A percentile compares a stretch with the other conserved stretches of the same genome.
Conservation (phyloP, 331 rosid genomes). For the Acacia concinna region DNA sequence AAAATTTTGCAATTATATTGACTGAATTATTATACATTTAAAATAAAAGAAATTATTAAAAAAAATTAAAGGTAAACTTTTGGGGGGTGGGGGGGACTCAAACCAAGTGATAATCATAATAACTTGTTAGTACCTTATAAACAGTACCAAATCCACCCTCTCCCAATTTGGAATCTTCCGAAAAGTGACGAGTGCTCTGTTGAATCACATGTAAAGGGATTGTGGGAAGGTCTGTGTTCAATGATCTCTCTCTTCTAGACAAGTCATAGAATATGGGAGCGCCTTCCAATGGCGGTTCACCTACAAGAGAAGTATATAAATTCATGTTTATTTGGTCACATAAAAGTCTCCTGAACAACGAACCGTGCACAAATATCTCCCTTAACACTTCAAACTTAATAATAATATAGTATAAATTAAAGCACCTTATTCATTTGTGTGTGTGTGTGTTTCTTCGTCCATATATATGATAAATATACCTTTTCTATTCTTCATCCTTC, state of each 20-base stretch:
- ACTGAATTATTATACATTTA: not conserved
- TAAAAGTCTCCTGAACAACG: not conserved
- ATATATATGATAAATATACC: slow-evolving; percentile 9
- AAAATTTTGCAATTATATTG: not conserved
- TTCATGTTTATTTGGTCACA: not conserved
- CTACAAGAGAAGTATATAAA: slow-evolving; percentile 8
- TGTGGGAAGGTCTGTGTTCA: slow-evolving; percentile 27
- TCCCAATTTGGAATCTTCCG: slow-evolving; percentile 36
- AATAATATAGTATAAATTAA: too few relatives aligned
- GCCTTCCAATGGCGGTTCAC: not conserved
- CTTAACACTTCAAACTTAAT: not conserved
- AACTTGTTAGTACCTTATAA: slow-evolving; percentile 32
- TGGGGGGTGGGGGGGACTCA: too few relatives aligned
- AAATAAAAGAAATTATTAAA: not conserved
- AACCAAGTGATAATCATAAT: not conserved
- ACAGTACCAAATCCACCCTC: slow-evolving; percentile 50
- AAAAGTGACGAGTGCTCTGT: slow-evolving; percentile 31
- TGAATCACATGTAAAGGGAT: slow-evolving; percentile 30
- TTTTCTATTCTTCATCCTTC: not conserved
- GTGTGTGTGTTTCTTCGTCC: too few relatives aligned
- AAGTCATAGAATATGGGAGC: not conserved
- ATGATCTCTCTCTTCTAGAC: slow-evolving; percentile 12
- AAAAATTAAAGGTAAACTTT: not conserved
- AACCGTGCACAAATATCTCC: too few relatives aligned
- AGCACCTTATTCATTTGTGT: too few relatives aligned